Evolutionary conservation across 768 basidiomycete species (phyloP).

Genomic region (Leccinum barrowsii): DNA sequence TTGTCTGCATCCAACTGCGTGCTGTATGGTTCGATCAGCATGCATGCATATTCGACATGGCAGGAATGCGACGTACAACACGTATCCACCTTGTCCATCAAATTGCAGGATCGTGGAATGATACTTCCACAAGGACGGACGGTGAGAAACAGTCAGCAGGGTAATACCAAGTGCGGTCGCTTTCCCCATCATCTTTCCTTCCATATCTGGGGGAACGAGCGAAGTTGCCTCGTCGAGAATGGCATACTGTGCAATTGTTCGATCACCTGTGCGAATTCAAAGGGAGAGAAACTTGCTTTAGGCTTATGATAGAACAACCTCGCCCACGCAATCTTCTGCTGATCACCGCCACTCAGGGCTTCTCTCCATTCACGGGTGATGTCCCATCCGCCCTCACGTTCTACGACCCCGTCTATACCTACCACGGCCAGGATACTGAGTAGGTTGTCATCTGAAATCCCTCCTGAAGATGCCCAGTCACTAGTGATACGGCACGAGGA

Average conservation of each 20-base stretch:
- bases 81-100: constrained; percentile 92
- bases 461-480: constrained; percentile 41
- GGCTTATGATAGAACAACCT: constrained; percentile 93
- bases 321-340: constrained; percentile 97
- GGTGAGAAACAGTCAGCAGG: constrained; percentile 90
- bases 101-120: constrained; percentile 87
- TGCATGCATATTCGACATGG: neutral
- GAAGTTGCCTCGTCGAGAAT: constrained; percentile 97
- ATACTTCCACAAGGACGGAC: constrained; percentile 91
- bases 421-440: constrained; percentile 69
- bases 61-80: constrained; percentile 63
- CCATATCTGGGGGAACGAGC: constrained; percentile 88
- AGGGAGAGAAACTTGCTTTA: constrained; percentile 50
- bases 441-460: constrained; percentile 72
- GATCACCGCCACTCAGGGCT: constrained; percentile 89
- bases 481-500: neutral
- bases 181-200: constrained; percentile 92
- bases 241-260: constrained; percentile 63
- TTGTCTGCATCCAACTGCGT: constrained; percentile 88
- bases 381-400: constrained; percentile 97
- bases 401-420: constrained; percentile 82
- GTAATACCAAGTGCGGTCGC: constrained; percentile 87
- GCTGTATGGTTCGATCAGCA: constrained; percentile 37
- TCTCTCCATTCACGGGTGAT: constrained; percentile 90
- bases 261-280: neutral